These are phyloP conservation scores for Crithidia brevicula DNA, from an alignment of 208 protist genomes.

Conservation along the genomic window DNA sequence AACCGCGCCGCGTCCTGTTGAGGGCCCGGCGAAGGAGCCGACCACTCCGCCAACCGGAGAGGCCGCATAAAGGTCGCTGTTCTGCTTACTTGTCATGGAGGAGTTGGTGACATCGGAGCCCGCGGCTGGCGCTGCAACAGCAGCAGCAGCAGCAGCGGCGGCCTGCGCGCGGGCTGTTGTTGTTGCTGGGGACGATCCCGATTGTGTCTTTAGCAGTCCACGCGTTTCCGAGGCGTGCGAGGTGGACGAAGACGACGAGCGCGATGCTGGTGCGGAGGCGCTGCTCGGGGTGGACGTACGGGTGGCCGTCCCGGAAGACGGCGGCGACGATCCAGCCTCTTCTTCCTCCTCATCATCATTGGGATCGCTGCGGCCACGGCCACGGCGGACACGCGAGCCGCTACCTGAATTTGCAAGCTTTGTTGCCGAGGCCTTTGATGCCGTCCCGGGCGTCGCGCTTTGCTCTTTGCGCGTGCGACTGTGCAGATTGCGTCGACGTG, in stretches of 20 bases:
- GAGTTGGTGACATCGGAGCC: slow-evolving; percentile 23
- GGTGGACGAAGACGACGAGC: neutral
- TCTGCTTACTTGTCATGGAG: slow-evolving; percentile 17
- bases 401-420: neutral
- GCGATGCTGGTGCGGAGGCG: neutral
- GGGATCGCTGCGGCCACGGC: neutral
- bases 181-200: neutral
- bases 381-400: neutral
- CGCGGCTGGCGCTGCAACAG: neutral
- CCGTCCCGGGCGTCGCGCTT: neutral
- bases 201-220: neutral
- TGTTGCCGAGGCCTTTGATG: neutral
- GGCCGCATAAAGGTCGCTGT: slow-evolving; percentile 12
- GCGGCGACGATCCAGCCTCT: slow-evolving; percentile 2
- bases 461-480: neutral
- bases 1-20: neutral
- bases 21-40: slow-evolving; percentile 5
- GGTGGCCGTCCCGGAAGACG: slow-evolving; percentile 4
- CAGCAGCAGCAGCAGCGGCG: neutral
- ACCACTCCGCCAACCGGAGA: neutral
- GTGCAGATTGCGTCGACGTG: slow-evolving; percentile 1
- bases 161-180: neutral
- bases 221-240: neutral
- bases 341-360: neutral
- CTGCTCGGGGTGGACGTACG: slow-evolving; percentile 23